These are phyloP conservation scores for Capronia coronata DNA, from an alignment of 2,329 filamentous ascomycete genomes.

Conservation along the genomic window DNA sequence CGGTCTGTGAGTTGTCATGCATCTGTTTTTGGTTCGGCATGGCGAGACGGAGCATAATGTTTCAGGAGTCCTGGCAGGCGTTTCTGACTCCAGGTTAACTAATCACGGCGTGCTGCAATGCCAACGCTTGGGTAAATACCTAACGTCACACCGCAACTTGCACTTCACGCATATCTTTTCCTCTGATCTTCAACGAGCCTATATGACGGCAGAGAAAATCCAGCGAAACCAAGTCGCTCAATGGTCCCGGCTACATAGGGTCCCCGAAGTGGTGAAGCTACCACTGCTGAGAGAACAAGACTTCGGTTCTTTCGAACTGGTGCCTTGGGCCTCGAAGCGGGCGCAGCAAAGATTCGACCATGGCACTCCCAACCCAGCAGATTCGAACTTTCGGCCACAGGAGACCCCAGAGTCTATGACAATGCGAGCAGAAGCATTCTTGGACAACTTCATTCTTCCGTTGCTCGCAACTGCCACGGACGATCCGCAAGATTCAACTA, in stretches of 20 bases:
- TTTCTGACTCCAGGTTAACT: conserved; percentile 72
- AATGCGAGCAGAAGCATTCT: conserved; percentile 57
- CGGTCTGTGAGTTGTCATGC: conserved; percentile 39
- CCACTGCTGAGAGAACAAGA: conserved; percentile 36
- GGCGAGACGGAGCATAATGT: conserved; percentile 89
- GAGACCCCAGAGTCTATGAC: conserved; percentile 66
- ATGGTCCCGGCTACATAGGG: not conserved
- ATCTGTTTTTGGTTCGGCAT: conserved; percentile 73
- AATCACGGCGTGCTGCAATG: conserved; percentile 75
- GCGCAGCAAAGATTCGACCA: conserved; percentile 12
- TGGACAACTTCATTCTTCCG: conserved; percentile 58
- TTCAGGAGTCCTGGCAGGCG: conserved; percentile 58
- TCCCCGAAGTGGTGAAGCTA: conserved; percentile 18
- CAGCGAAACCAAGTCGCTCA: conserved; percentile 46
- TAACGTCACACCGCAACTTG: conserved; percentile 55
- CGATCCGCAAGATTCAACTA: conserved; percentile 32
- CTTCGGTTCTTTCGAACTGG: conserved; percentile 38
- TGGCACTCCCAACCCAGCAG: conserved; percentile 27
- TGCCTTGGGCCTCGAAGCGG: conserved; percentile 28
- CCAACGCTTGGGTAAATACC: conserved; percentile 60
- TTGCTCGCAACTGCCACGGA: conserved; percentile 39
- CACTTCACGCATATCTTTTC: conserved; percentile 66
- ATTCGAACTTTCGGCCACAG: conserved; percentile 48
- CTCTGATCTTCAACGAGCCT: conserved; percentile 69
- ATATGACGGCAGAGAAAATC: conserved; percentile 63